Evolutionary conservation across 352 stramenopile species (phyloP), one percentile per base, ranked within the genome.

Genomic region (Globisporangium spinosum): DNA sequence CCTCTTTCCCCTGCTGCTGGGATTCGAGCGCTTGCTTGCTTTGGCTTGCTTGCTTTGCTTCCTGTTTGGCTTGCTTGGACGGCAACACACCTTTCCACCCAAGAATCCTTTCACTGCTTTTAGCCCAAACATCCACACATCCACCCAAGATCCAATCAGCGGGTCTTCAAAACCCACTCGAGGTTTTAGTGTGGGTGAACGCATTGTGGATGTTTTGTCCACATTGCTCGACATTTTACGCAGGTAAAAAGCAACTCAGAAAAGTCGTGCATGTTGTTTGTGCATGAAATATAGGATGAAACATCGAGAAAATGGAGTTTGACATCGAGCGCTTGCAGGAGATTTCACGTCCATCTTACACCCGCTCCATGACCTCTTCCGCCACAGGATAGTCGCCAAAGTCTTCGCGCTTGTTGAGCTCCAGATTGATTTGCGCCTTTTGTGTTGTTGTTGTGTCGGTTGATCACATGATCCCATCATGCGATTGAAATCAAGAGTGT

Each of bases 401-500:
- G 38, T 82, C 73, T 64, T 97, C 88, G 58, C 90, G 89, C 62
- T 88, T 78, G n/a, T 95, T 84, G 40, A 98, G 89, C 80, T 98
- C 94, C 56, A 95, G 76, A 63, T 98, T 94, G 35, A 95, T 80
- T 80, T 98, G 90, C 1, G 93, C 93, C 67, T 89, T 62, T 57
- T 27, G 8, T 6, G 43, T 51, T 51, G 38, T 43, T 43, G 35
- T 45, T 45, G 38, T 45, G 38, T 23, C 7, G 43, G 15, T 22
- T 23, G 22, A 23, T n/a, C 43, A 51, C 43, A 51, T 20, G 6
- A 51, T 51, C 43, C 43, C 43, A 23, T 49, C 43, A 20, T 13
- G 17, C 6, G 40, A 47, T 40, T 61, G 29, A 17, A 22, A 45
- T 45, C 55, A 45, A 51, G 43, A 51, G 17, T 51, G 43, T 51